Conservation (phyloP, 2,329 filamentous ascomycete species). For the Periconia sp. region DNA sequence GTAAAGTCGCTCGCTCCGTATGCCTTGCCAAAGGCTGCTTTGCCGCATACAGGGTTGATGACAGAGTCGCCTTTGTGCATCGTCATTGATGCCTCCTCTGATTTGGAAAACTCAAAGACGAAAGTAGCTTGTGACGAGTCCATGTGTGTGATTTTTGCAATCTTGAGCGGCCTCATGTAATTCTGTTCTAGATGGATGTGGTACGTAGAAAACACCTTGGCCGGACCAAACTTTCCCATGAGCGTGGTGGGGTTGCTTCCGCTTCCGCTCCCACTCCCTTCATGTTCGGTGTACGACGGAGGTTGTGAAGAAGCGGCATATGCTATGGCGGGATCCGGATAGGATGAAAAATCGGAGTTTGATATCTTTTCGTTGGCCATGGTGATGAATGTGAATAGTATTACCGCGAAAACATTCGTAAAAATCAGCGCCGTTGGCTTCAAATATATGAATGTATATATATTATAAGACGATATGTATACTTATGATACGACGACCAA, state of each 20-base stretch:
- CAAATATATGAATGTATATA: no score
- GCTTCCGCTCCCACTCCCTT: no score
- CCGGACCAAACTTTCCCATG: not conserved
- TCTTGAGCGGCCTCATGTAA: not conserved
- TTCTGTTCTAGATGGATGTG: constrained; percentile 3
- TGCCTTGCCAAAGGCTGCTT: not conserved
- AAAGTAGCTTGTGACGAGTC: not conserved
- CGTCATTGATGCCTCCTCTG: not conserved
- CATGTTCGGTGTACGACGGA: no score
- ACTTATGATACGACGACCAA: no score
- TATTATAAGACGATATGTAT: no score
- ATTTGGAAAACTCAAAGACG: not conserved
- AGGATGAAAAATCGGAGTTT: no score
- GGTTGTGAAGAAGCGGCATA: no score
- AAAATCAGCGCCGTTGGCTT: no score
- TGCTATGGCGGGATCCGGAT: no score
- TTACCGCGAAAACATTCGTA: no score
- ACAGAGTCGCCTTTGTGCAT: not conserved
- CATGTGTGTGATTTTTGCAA: not conserved
- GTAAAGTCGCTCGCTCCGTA: not conserved
- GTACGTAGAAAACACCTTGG: constrained; percentile 1
- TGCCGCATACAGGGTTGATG: not conserved
- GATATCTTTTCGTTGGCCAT: no score
- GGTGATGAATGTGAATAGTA: no score
- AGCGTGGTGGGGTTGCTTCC: constrained; percentile 2